Base-by-base conservation (phyloP, 495 filamentous ascomycete species). In the Entonaema liquescens region DNA sequence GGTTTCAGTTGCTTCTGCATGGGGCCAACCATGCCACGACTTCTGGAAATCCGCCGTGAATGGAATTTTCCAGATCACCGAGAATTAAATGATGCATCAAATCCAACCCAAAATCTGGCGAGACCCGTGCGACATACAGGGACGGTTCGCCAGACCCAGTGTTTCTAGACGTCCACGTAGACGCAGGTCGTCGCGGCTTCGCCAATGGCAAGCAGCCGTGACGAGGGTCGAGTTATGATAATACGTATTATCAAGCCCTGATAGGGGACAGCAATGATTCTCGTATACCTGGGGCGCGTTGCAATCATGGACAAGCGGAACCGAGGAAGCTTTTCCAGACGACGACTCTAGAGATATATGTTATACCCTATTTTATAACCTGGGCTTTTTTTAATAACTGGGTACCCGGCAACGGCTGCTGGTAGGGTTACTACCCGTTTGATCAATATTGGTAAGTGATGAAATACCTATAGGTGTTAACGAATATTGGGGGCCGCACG, bases 1-100 rank as follows among this genome's bases (percentile, higher is more conserved):
- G 54, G 53, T 53, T 67, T 67, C 58, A 65, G 54, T 56, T 72
- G 64, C 64, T 68, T 53, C 62, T 65, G 65, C 65, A 73, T 68
- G 61, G 33, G 40, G 61, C 70, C 70, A 65, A 69, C 65, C 57
- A 65, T 62, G 61, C 61, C 44, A 40, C 61, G 65, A 68, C 49
- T 66, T 68, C 63, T 61, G 61, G 62, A 73, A 61, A 56, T 6
- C 42, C 42, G 23, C 19, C 56, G 40, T 50, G 57, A 54, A 69
- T 73, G 58, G 70, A 68, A 73, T 73, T 73, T 73, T 73, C 70
- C 65, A 73, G 65, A 73, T 73, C 70, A 65, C 62, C 58, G 56
- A 62, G 56, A 64, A 73, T 66, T 65, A 67, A 72, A 72, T 62
- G 69, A 64, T 67, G 65, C 47, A 64, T 64, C 65, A 23, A 72